Base-by-base conservation (phyloP, 2,329 filamentous ascomycete genomes). In the Apiospora rasikravindrae region DNA sequence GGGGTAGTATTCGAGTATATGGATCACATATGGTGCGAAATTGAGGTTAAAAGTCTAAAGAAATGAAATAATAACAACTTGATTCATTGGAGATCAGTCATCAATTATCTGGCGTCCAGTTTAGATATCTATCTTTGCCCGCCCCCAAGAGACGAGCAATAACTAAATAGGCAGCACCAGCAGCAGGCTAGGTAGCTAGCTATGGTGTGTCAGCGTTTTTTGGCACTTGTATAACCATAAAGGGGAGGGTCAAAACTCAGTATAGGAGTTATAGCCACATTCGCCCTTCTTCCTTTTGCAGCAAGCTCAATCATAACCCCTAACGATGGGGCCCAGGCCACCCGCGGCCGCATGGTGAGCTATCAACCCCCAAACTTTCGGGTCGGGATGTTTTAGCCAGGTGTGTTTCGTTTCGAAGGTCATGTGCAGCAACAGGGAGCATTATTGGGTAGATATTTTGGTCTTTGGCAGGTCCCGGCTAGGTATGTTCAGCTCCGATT, bases 401-500 rank as follows among this genome's bases (percentile, higher is more conserved):
- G 5, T 5, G 11, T n/a, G 26, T 22, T n/a, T 49, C 49, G 16
- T n/a, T n/a, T 16, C 16, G 29, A 37, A 37, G 26, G 16, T 37
- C 33, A 37, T n/a, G n/a, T 16, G 51, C 33, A 33, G 33, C 2
- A 4, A 19, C 51, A n/a, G n/a, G n/a, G n/a, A n/a, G 26, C 29
- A 37, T 61, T 29, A 61, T 61, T 61, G 53, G 53, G 29, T 14
- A 61, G 53, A n/a, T 61, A 37, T 61, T 61, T 61, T 29, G 29
- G 29, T 61, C 53, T 19, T n/a, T 37, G 29, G 53, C 53, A 61
- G 19, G 29, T n/a, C n/a, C 53, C 53, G 53, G 53, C 53, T 61
- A 61, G n/a, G n/a, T n/a, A n/a, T n/a, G n/a, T n/a, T n/a, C n/a
- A n/a, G 40, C 33, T n/a, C 33, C n/a, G 57, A 64, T 64, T 13